Percentiles rank a stretch among this genome's conserved stretches.
phyloP scores from a whole-genome alignment of 768 basidiomycete species.

The Mycena metata region DNA sequence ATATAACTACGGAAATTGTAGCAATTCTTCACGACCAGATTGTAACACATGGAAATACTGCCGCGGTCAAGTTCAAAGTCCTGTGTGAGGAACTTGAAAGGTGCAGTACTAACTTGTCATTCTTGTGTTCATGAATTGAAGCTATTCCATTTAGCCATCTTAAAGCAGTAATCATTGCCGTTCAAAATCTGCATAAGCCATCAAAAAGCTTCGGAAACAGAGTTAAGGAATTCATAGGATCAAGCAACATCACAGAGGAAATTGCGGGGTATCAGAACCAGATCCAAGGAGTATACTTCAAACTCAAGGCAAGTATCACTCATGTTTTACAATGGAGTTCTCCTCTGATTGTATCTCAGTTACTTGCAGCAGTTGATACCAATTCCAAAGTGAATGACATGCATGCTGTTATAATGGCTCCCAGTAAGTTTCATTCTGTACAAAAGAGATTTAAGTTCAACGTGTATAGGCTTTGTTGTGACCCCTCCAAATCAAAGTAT shows the following conservation, averaged over 20 bases:
- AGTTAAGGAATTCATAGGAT: conserved; percentile 11
- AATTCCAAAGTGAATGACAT: conserved; percentile 6
- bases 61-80: no score
- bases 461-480: neutral
- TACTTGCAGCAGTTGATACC: conserved; percentile 10
- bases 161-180: neutral
- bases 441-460: neutral
- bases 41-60: no score
- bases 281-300: no score
- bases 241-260: neutral
- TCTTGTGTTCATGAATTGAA: neutral
- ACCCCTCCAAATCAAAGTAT: neutral
- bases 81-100: no score
- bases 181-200: neutral
- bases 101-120: neutral
- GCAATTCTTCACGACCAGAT: no score
- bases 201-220: neutral
- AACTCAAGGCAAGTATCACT: conserved; percentile 18
- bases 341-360: neutral
- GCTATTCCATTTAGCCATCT: neutral
- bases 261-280: neutral
- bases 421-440: neutral
- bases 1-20: no score
- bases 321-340: no score
- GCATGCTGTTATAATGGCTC: neutral